Percentiles rank a stretch among this genome's conserved stretches.
Conservation (phyloP, 179 eudicot species). For the Silene coronaria region DNA sequence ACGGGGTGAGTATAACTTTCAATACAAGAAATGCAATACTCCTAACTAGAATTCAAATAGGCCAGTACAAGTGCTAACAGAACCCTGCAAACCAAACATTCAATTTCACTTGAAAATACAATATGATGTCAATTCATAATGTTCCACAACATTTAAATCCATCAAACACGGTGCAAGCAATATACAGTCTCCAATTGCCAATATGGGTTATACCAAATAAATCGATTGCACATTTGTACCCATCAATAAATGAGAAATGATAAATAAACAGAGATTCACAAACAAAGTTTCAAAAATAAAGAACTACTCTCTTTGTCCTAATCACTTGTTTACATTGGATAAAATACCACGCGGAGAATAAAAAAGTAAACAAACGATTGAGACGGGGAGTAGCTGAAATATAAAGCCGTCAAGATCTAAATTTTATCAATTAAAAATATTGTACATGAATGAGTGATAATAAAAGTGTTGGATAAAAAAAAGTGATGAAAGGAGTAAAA, state of each 20-base stretch:
- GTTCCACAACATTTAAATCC: not conserved
- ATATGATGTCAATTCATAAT: no score
- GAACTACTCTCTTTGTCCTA: no score
- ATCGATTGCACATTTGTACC: no score
- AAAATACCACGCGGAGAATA: not conserved
- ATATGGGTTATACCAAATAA: no score
- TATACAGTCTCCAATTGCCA: conserved; percentile 11
- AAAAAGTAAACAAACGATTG: not conserved
- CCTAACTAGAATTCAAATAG: not conserved
- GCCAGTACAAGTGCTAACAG: no score
- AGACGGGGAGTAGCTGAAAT: not conserved
- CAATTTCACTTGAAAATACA: not conserved
- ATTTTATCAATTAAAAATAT: not conserved
- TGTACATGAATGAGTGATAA: conserved; percentile 1
- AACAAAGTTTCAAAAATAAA: not conserved
- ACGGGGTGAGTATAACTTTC: no score
- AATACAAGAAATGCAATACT: not conserved
- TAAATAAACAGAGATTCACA: not conserved
- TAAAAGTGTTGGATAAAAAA: conserved; percentile 23
- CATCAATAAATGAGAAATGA: not conserved
- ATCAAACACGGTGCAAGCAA: not conserved
- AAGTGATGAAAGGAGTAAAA: conserved; percentile 21
- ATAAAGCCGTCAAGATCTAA: conserved; percentile 24
- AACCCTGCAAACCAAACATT: no score
- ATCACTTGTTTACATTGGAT: no score